phyloP scores from a whole-genome alignment of 768 basidiomycete species.

The Termitomyces sp. region DNA sequence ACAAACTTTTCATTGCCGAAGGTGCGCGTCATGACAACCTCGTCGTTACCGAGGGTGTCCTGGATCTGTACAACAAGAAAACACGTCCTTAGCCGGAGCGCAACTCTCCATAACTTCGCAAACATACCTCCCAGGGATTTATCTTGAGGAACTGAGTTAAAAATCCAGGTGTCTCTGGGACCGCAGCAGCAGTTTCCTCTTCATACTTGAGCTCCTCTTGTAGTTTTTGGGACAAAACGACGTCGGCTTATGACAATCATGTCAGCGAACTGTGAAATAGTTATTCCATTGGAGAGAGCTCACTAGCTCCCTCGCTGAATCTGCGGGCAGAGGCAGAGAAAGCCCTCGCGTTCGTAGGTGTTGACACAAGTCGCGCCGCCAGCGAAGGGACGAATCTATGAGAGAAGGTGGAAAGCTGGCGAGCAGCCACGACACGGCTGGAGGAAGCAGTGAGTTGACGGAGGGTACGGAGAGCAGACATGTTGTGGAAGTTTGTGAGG shows the following conservation, averaged over 20 bases:
- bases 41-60: slow-evolving; percentile 69
- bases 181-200: slow-evolving; percentile 43
- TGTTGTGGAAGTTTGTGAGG: slow-evolving; percentile 16
- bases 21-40: slow-evolving; percentile 73
- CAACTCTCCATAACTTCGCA: neutral
- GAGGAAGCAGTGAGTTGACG: slow-evolving; percentile 48
- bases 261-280: neutral
- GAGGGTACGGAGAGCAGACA: slow-evolving; percentile 61
- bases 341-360: slow-evolving; percentile 21
- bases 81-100: too few species aligned
- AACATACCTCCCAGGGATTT: slow-evolving; percentile 73
- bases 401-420: slow-evolving; percentile 23
- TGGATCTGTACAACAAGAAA: slow-evolving; percentile 44
- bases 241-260: slow-evolving; percentile 47
- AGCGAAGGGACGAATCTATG: slow-evolving; percentile 23
- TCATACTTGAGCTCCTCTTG: slow-evolving; percentile 85
- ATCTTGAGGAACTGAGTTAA: slow-evolving; percentile 66
- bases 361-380: slow-evolving; percentile 17
- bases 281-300: neutral
- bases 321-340: slow-evolving; percentile 41
- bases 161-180: slow-evolving; percentile 57
- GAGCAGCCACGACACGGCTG: slow-evolving; percentile 27
- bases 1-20: slow-evolving; percentile 89
- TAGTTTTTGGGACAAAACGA: slow-evolving; percentile 68
- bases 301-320: slow-evolving; percentile 38